Conservation (phyloP, 495 filamentous ascomycete genomes). For the Tricharina praecox region DNA sequence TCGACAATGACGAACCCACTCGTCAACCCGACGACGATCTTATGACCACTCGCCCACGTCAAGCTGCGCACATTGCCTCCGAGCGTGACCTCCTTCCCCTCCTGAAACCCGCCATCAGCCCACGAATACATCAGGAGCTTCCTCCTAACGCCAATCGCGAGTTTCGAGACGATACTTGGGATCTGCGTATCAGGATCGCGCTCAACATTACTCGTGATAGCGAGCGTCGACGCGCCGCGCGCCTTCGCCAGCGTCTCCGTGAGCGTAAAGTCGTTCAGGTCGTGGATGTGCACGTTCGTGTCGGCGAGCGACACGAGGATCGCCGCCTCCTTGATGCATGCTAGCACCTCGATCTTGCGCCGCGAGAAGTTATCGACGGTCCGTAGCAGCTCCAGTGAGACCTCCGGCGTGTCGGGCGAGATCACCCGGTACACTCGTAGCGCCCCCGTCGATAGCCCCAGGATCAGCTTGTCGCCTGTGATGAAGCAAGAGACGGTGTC, state of each 20-base stretch:
- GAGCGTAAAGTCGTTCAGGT: slow-evolving; percentile 65
- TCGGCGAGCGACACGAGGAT: slow-evolving; percentile 80
- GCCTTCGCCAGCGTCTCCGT: slow-evolving; percentile 65
- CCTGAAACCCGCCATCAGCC: slow-evolving; percentile 79
- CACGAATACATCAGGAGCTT: slow-evolving; percentile 82
- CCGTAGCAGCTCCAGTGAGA: slow-evolving; percentile 62
- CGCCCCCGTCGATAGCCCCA: slow-evolving; percentile 75
- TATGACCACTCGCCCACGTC: slow-evolving; percentile 75
- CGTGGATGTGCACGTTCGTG: slow-evolving; percentile 70
- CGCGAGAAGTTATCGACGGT: slow-evolving; percentile 89
- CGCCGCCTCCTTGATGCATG: slow-evolving; percentile 84
- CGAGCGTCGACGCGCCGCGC: slow-evolving; percentile 74
- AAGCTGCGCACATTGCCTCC: slow-evolving; percentile 64
- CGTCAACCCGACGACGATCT: slow-evolving; percentile 71
- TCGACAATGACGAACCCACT: slow-evolving; percentile 80
- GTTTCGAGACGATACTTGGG: slow-evolving; percentile 69
- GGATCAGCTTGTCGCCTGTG: slow-evolving; percentile 71
- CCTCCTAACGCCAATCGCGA: slow-evolving; percentile 85
- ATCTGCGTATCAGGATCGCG: slow-evolving; percentile 74
- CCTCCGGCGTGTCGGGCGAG: slow-evolving; percentile 27
- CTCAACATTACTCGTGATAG: slow-evolving; percentile 85
- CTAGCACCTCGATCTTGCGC: slow-evolving; percentile 76
- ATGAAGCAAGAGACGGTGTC: slow-evolving; percentile 1
- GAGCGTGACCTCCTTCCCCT: slow-evolving; percentile 60
- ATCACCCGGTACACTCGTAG: slow-evolving; percentile 85